Base-by-base conservation (phyloP, 768 basidiomycete species). In the Saitozyma podzolica region DNA sequence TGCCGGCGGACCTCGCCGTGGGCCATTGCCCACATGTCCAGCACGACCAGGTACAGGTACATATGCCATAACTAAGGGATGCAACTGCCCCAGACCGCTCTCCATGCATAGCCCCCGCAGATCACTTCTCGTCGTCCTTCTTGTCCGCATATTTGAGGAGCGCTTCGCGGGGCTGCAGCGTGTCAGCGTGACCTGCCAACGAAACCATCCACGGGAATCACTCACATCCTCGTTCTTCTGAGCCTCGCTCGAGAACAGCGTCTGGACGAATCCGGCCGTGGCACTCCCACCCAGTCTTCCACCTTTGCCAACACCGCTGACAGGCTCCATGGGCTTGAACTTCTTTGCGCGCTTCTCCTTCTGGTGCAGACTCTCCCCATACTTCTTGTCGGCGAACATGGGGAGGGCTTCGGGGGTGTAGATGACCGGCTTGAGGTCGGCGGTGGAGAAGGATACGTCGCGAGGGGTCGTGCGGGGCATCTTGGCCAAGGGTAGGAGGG, bases 271-370 rank as follows among this genome's bases (percentile, higher is more conserved):
- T 77, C 97, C 93, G 72, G 97, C 94, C 54, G 92, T 97, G 16
- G 95, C 95, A 81, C 92, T 94, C 41, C 92, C 92, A 47, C 96
- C 96, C 47, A 99, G 90, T 47, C 96, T 83, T 57, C 96, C 96
- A 19, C 96, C 96, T 72, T 85, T 85, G 58, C 96, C 96, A 11
- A 92, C 93, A 11, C 96, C 96, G 65, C 84, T 88, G 58, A 99
- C 87, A 37, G 96, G 96, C 72, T 95, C 83, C 75, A 92, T 91
- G 19, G 96, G 96, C 67, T 93, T 85, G 73, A 86, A 86, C 81
- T 91, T 92, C 85, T 96, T 96, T 74, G 90, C 85, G 66, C 92
- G 91, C 81, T 89, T 92, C 70, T 97, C 93, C 64, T 89, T 82
- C 82, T 91, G 93, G 62, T 95, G 85, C 80, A 97, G 95, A 57